Evolutionary conservation across 768 basidiomycete species (phyloP).

Genomic region (Neoboletus subvelutipes): DNA sequence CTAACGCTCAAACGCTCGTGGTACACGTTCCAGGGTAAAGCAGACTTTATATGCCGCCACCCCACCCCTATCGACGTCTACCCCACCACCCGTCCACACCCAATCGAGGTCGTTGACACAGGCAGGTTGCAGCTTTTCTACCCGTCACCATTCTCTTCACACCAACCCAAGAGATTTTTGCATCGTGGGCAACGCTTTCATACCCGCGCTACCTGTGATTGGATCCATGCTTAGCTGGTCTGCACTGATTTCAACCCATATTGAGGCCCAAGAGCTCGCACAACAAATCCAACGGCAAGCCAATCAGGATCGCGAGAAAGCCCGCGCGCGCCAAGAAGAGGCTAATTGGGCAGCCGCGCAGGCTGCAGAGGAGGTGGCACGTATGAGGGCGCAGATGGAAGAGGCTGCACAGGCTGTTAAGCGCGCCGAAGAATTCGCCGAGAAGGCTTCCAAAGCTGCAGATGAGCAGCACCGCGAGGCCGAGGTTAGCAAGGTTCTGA

Average conservation of each 20-base stretch:
- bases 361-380: constrained; percentile 9
- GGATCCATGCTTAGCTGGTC: not conserved
- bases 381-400: constrained; percentile 15
- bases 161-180: not conserved
- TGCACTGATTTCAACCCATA: not conserved
- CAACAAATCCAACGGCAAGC: not conserved
- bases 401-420: not conserved
- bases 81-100: not conserved
- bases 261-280: constrained; percentile 1
- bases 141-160: no score
- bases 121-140: not conserved
- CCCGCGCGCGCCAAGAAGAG: constrained; percentile 2
- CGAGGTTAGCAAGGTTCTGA: constrained; percentile 13
- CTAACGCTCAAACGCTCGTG: not conserved
- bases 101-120: not conserved
- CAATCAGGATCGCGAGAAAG: constrained; percentile 7
- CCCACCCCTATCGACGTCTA: not conserved
- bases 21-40: no score
- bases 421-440: constrained; percentile 11
- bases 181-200: constrained; percentile 6
- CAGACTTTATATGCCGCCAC: not conserved
- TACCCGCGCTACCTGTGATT: not conserved
- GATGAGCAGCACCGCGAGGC: constrained; percentile 22
- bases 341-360: constrained; percentile 1
- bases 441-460: constrained; percentile 2